These are phyloP conservation scores for Cladosporium sp. DNA, from an alignment of 2,329 filamentous ascomycete genomes.

Conservation along the genomic window DNA sequence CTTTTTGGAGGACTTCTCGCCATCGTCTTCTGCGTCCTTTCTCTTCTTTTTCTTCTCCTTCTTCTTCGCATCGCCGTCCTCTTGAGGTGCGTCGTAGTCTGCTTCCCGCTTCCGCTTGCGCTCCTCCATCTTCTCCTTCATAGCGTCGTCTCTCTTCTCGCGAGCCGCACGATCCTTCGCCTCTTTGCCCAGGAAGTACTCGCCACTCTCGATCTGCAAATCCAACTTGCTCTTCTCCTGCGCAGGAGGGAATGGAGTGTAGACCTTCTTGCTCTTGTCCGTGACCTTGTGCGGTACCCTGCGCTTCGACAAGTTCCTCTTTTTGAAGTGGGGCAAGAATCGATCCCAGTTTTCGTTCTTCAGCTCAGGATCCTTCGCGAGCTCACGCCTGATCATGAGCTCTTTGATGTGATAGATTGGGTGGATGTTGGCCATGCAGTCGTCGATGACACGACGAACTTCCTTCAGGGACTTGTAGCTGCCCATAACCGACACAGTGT, in stretches of 20 bases:
- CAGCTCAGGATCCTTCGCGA: conserved; percentile 81
- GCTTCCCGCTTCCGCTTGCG: conserved; percentile 78
- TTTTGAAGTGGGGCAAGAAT: conserved; percentile 97
- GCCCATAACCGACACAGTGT: conserved; percentile 89
- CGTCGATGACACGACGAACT: conserved; percentile 78
- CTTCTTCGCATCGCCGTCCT: conserved; percentile 50
- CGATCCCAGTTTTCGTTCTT: conserved; percentile 89
- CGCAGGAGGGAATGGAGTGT: conserved; percentile 94
- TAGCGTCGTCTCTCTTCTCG: conserved; percentile 75
- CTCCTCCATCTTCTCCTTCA: conserved; percentile 80
- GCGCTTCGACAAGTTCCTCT: conserved; percentile 78
- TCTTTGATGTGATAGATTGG: conserved; percentile 91
- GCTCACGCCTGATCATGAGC: conserved; percentile 87
- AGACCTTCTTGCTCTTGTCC: conserved; percentile 89
- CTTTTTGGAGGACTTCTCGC: conserved; percentile 7
- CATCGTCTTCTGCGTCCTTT: conserved; percentile 35
- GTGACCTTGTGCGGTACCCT: conserved; percentile 75
- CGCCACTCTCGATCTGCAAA: conserved; percentile 92
- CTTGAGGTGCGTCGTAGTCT: conserved; percentile 82
- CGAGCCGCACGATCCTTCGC: conserved; percentile 79
- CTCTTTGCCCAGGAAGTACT: conserved; percentile 91
- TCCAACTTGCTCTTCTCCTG: conserved; percentile 99
- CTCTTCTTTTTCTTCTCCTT: conserved; percentile 43
- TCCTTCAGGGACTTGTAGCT: conserved; percentile 91
- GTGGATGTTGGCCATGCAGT: conserved; percentile 94